These are phyloP conservation scores for Ophiognomonia clavigignenti-juglandacearum DNA, from an alignment of 2,329 filamentous ascomycete genomes.

Conservation along the genomic window DNA sequence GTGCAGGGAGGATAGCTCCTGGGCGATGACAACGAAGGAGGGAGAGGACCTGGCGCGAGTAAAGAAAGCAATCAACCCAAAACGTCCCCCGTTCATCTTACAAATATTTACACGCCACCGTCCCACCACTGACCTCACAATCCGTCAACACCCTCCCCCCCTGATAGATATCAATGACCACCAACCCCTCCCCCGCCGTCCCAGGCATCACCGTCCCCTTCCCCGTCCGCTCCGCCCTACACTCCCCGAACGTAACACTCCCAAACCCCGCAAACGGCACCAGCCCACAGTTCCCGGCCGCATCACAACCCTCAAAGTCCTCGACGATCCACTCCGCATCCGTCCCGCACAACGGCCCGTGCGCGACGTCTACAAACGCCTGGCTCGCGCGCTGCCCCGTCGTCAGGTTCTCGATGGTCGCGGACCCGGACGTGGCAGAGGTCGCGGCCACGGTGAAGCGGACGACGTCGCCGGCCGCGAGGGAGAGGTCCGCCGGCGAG, in stretches of 20 bases:
- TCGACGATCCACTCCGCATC: constrained; percentile 61
- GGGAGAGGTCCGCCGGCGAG: neutral
- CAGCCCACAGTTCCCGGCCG: neutral
- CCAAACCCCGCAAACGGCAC: neutral
- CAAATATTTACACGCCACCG: neutral
- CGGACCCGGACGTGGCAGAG: constrained; percentile 34
- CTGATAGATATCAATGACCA: neutral
- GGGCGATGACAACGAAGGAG: too few species aligned
- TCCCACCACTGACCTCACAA: neutral
- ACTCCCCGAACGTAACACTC: neutral
- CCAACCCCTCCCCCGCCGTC: neutral
- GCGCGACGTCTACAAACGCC: constrained; percentile 36
- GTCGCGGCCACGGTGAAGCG: constrained; percentile 25
- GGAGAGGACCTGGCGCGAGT: too few species aligned
- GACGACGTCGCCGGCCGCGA: constrained; percentile 2
- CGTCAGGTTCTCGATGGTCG: constrained; percentile 39
- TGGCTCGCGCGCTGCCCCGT: constrained; percentile 33
- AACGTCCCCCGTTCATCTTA: too few species aligned
- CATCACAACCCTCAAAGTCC: constrained; percentile 25
- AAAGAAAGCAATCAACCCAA: too few species aligned
- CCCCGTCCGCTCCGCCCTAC: neutral
- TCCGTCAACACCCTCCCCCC: neutral
- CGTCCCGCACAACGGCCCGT: constrained; percentile 32
- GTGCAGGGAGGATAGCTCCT: too few species aligned
- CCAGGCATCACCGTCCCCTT: neutral